These are phyloP conservation scores for Peribolospora baueri DNA, from an alignment of 768 basidiomycete genomes.

Conservation along the genomic window DNA sequence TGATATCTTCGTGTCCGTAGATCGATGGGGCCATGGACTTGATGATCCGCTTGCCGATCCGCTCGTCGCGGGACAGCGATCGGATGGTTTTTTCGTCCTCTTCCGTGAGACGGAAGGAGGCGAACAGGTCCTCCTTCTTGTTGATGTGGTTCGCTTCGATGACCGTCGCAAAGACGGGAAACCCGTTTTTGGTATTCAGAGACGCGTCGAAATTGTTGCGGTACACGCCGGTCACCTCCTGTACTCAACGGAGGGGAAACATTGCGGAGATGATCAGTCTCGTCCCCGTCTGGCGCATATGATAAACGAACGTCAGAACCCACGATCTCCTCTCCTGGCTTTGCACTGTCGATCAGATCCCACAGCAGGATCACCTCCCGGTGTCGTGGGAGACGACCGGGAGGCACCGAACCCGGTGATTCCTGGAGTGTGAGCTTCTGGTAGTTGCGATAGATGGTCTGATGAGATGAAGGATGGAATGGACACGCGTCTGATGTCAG, in stretches of 20 bases:
- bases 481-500: neutral
- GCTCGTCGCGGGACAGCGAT: constrained; percentile 60
- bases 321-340: constrained; percentile 95
- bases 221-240: constrained; percentile 97
- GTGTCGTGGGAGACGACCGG: constrained; percentile 86
- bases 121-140: constrained; percentile 96
- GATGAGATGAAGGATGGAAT: neutral
- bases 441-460: constrained; percentile 97
- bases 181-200: constrained; percentile 93
- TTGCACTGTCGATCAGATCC: constrained; percentile 94
- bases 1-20: constrained; percentile 98
- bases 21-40: constrained; percentile 98
- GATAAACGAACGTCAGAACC: constrained; percentile 17
- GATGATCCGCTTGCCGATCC: constrained; percentile 88
- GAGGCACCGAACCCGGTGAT: constrained; percentile 89
- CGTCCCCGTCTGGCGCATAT: neutral
- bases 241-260: constrained; percentile 8
- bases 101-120: constrained; percentile 90
- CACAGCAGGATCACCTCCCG: constrained; percentile 88
- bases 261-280: neutral
- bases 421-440: constrained; percentile 98
- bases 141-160: constrained; percentile 97
- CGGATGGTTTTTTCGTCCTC: constrained; percentile 90
- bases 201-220: constrained; percentile 97
- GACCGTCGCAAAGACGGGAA: constrained; percentile 95